Percentiles rank a stretch among this genome's conserved stretches.
phyloP scores from a whole-genome alignment of 2,329 filamentous ascomycete genomes.

The Ascochyta rabiei region DNA sequence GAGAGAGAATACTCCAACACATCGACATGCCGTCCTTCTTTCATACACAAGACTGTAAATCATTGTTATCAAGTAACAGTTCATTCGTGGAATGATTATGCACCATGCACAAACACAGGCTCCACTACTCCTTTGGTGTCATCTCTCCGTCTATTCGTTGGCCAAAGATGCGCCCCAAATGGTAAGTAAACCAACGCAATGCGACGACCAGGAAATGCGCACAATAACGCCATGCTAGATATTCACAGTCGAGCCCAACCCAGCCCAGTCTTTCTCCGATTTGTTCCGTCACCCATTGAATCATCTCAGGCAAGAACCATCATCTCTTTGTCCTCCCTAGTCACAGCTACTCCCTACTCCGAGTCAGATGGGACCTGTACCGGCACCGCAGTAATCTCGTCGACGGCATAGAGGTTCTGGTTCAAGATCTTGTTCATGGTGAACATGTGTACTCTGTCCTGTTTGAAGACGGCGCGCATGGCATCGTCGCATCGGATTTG shows the following conservation, averaged over 20 bases:
- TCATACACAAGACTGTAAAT: no score
- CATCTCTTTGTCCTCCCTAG: not conserved
- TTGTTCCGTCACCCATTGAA: not conserved
- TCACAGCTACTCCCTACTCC: not conserved
- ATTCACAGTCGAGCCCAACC: constrained; percentile 1
- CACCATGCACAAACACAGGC: not conserved
- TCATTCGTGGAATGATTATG: not conserved
- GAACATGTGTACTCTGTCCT: constrained; percentile 94
- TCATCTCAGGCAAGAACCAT: not conserved
- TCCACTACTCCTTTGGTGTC: not conserved
- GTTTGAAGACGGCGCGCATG: constrained; percentile 91
- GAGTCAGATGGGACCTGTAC: not conserved
- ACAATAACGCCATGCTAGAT: constrained; percentile 17
- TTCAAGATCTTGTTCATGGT: constrained; percentile 98
- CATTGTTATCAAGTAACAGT: not conserved
- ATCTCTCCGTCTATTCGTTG: not conserved
- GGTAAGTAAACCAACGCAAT: constrained; percentile 1
- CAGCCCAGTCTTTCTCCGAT: not conserved
- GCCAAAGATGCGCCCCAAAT: not conserved
- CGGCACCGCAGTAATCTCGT: constrained; percentile 57
- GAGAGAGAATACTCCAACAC: no score
- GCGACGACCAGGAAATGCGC: constrained; percentile 13
- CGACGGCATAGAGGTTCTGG: constrained; percentile 84
- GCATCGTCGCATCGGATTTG: constrained; percentile 92
- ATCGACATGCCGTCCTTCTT: not conserved